A percentile compares a stretch with the other conserved stretches of the same genome.
Conservation (phyloP, 2,329 filamentous ascomycete genomes). For the Stagonosporopsis cucurbitacearum region DNA sequence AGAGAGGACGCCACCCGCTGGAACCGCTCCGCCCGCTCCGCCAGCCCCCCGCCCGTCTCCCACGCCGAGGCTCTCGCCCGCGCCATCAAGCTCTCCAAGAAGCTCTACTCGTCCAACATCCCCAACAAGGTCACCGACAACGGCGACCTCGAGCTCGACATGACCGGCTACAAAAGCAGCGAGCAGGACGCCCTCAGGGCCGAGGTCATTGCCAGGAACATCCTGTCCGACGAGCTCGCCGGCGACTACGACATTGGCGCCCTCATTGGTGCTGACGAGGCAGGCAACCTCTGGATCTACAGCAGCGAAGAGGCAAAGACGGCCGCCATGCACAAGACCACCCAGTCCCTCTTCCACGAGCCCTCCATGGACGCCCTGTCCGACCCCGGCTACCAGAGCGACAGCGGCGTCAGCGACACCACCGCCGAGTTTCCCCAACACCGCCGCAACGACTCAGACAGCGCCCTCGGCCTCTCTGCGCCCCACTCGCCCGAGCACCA, state of each 20-base stretch:
- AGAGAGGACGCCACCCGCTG: conserved; percentile 45
- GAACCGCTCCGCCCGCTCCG: conserved; percentile 60
- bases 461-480: conserved; percentile 70
- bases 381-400: conserved; percentile 94
- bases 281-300: conserved; percentile 99
- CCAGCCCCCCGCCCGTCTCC: conserved; percentile 77
- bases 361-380: conserved; percentile 75
- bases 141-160: conserved; percentile 96
- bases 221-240: conserved; percentile 89
- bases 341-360: conserved; percentile 60
- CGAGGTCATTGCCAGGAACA: conserved; percentile 90
- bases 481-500: conserved; percentile 59
- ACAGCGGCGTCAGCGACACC: conserved; percentile 70
- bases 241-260: conserved; percentile 96
- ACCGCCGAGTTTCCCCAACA: conserved; percentile 61
- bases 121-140: conserved; percentile 89
- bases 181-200: conserved; percentile 91
- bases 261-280: conserved; percentile 91
- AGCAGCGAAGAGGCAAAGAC: conserved; percentile 96
- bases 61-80: conserved; percentile 79
- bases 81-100: conserved; percentile 83
- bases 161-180: conserved; percentile 94
- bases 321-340: conserved; percentile 73
- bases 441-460: conserved; percentile 71
- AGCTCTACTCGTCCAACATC: conserved; percentile 88